Percentiles rank a stretch among this genome's conserved stretches.
These are phyloP conservation scores for Pichia sp. DNA, from an alignment of 1,139 yeast species.

Conservation along the genomic window DNA sequence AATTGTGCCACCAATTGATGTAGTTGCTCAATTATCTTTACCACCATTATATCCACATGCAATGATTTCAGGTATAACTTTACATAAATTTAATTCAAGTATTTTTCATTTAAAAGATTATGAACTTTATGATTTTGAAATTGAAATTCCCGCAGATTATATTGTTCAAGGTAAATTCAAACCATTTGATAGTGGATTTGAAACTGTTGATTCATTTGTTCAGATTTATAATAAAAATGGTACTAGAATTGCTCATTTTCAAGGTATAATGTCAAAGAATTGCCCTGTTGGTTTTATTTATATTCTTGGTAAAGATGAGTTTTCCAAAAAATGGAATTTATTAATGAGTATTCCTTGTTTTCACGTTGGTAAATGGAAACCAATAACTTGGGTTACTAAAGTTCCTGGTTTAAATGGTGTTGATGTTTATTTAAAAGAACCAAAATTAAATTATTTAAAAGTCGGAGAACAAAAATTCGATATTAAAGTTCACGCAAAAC, in stretches of 20 bases:
- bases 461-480: slow-evolving; percentile 17
- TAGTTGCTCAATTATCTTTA: slow-evolving; percentile 67
- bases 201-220: slow-evolving; percentile 48
- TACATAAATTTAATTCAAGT: slow-evolving; percentile 71
- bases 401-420: slow-evolving; percentile 47
- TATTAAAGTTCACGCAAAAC: slow-evolving; percentile 4
- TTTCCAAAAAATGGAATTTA: slow-evolving; percentile 59
- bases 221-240: slow-evolving; percentile 70
- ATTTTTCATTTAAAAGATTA: slow-evolving; percentile 64
- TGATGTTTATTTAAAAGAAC: slow-evolving; percentile 78
- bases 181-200: slow-evolving; percentile 37
- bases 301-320: slow-evolving; percentile 60
- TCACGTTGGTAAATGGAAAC: slow-evolving; percentile 62
- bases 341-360: slow-evolving; percentile 73
- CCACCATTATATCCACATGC: slow-evolving; percentile 86
- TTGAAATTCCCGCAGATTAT: slow-evolving; percentile 63
- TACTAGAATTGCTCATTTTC: slow-evolving; percentile 65
- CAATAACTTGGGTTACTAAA: slow-evolving; percentile 56
- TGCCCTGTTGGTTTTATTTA: slow-evolving; percentile 67
- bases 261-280: slow-evolving; percentile 70
- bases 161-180: slow-evolving; percentile 54
- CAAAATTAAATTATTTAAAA: slow-evolving; percentile 64
- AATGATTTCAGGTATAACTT: slow-evolving; percentile 49
- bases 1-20: slow-evolving; percentile 76
- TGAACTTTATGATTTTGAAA: slow-evolving; percentile 73